Evolutionary conservation across 2,329 filamentous ascomycete genomes (phyloP).

Genomic region (Paracorniculantispora psalliotae): DNA sequence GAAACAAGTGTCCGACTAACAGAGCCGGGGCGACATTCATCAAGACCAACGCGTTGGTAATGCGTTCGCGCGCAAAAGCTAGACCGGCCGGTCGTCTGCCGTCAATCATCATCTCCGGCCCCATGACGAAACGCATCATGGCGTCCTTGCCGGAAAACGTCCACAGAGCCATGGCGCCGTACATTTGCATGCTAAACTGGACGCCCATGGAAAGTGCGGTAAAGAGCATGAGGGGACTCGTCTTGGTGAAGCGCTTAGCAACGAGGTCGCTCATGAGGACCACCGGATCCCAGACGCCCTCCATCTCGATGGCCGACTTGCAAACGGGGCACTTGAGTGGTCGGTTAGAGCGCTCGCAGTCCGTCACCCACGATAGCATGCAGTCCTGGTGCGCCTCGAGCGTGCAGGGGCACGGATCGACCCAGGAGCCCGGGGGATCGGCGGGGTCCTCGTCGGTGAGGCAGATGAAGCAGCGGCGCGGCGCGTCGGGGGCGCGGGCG

Average conservation of each 20-base stretch:
- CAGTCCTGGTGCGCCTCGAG: constrained; percentile 87
- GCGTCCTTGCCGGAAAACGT: constrained; percentile 48
- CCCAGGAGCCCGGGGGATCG: constrained; percentile 57
- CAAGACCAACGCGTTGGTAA: constrained; percentile 32
- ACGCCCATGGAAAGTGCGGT: constrained; percentile 50
- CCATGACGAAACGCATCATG: constrained; percentile 37
- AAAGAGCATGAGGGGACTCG: constrained; percentile 59
- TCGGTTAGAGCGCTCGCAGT: constrained; percentile 64
- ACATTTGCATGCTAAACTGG: constrained; percentile 47
- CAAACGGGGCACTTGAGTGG: constrained; percentile 84
- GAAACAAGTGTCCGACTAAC: constrained; percentile 40
- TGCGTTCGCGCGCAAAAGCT: constrained; percentile 24
- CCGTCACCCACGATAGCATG: constrained; percentile 88
- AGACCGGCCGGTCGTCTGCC: constrained; percentile 21
- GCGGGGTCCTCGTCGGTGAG: constrained; percentile 51
- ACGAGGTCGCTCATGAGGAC: constrained; percentile 61
- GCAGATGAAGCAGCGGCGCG: constrained; percentile 58
- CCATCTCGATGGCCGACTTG: constrained; percentile 72
- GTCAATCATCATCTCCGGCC: constrained; percentile 26
- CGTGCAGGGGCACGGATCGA: constrained; percentile 84
- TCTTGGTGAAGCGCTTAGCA: constrained; percentile 49
- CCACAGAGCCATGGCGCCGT: constrained; percentile 46
- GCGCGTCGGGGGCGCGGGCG: constrained; percentile 21
- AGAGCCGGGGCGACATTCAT: constrained; percentile 43
- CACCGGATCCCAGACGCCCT: constrained; percentile 67